Base-by-base conservation (phyloP, 2,329 filamentous ascomycete genomes). In the Clarireedia sp. region DNA sequence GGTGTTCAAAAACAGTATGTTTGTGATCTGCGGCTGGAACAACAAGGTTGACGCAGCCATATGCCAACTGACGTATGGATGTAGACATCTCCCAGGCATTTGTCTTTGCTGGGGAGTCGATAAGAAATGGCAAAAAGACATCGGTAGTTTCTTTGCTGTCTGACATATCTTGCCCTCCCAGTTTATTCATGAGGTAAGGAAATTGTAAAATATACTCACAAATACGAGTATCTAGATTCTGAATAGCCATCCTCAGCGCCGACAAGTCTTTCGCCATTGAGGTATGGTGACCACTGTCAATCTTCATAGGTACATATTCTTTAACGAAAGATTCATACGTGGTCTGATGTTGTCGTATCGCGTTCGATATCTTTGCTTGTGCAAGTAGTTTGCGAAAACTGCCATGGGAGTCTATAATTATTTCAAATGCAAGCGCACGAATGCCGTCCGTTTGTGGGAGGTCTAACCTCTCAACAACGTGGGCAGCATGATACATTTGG, bases 41-140 rank as follows among this genome's bases (percentile, higher is more conserved):
- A 4, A 68, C 67, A 4, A 70, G 24, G 55, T 76, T 75, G 19
- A 81, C 65, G 7, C 80, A 59, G 0, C 79, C 77, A 63, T 84
- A 86, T 1, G 78, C 80, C 21, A 84, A 60, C 47, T 72, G 72
- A 14, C 82, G 73, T 33, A 81, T 70, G 7, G 65, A 54, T 24
- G 71, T 73, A 54, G 79, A 79, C 56, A 77, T 71, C 52, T 75
- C 73, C 81, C 82, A 85, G 16, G 79, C 78, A 62, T 76, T 83
- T 44, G 75, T 74, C 29, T 76, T 74, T n/a, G 68, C 64, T 17
- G 77, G 76, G 55, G 75, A 77, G 59, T 86, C 82, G 9, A 83
- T 70, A 0, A 90, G 68, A 21, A 85, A 74, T 0, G 85, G 83
- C 0, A 90, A 74, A 66, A 86, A 91, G 12, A 89, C 75, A 41